Base-by-base conservation (phyloP, 1,284 basidiomycete genomes). In the Rhodotorula sp. region DNA sequence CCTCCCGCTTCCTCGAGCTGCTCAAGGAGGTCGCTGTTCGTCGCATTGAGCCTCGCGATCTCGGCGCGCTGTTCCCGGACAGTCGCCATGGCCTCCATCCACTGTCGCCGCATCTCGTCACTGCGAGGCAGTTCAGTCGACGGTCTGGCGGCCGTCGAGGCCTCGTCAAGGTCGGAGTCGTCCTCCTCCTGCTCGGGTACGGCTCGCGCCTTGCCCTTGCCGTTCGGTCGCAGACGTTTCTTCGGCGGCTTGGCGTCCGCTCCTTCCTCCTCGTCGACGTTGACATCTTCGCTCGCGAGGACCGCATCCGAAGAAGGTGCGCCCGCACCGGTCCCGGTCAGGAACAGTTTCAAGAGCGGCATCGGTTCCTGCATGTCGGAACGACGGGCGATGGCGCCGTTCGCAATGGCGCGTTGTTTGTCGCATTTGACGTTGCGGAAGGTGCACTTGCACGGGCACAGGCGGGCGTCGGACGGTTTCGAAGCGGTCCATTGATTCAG, bases 311-410 rank as follows among this genome's bases (percentile, higher is more conserved):
- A 63, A 18, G 43, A 47, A 6, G 38, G 50, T 14, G 31, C 49
- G 52, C 3, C 19, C 10, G 31, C 26, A 23, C 18, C 6, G 18
- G 43, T 18, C 26, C 38, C 18, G 56, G n/a, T 55, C 54, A 48
- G 4, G 61, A 31, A 59, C 19, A 62, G 47, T 19, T 45, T 50
- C 23, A 67, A 47, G 34, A n/a, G 18, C 16, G 66, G 66, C 28
- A 62, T 18, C 21, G 60, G 23, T 3, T 56, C 62, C 12, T 58
- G 56, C 16, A 56, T 21, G 49, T 47, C 15, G 21, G 6, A 23
- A 21, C 14, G 54, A 26, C n/a, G 8, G 12, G 8, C 48, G 12
- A 19, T 21, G 58, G 6, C 18, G 43, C 5, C 14, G 16, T 38
- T 38, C 38, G 38, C 38, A 38, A 10, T 10, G 38, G 49, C 56